Evolutionary conservation across 2,329 filamentous ascomycete genomes (phyloP), one percentile per base, ranked within the genome.

Genomic region (Mycocentrospora acerina): DNA sequence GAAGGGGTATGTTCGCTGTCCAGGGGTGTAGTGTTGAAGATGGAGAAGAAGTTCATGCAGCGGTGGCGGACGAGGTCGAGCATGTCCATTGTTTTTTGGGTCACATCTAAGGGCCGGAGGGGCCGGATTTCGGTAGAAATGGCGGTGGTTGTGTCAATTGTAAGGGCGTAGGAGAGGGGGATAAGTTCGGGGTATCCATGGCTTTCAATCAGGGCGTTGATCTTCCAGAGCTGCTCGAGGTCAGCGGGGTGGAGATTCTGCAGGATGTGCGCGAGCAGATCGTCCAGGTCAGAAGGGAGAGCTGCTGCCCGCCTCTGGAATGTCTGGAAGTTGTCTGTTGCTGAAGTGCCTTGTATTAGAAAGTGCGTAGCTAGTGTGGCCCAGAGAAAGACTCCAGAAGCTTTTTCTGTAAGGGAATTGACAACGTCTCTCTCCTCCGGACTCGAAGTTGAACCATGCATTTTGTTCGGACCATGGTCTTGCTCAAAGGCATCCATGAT

Each of bases 361-460:
- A 53, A 53, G 2, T 46, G 37, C 4, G 52, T 57, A 1, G 48
- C 50, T n/a, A 63, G 32, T 11, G 42, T 46, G n/a, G 50, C 55
- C 55, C 55, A 62, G 10, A 63, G 45, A 25, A 59, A 60, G 12
- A 54, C 47, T 3, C 59, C 59, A 19, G 47, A 48, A 2, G 52
- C 44, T 24, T 58, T 59, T n/a, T 60, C 50, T 1, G 55, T 48
- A 3, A 63, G 33, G 4, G 42, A 45, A 22, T 41, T 34, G 19
- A 63, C 40, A 8, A 59, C 46, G 4, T 50, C 44, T 4, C 36
- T 40, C 32, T 60, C 58, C 32, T 53, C 48, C 2, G 45, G 46
- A 13, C 51, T 51, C 14, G 59, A 49, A 2, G 51, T 31, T 29
- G 57, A 51, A 2, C 46, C 42, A 3, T 51, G 51, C 7, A 60